Percentiles rank a stretch among this genome's conserved stretches.
These are phyloP conservation scores for Teunomyces stri DNA, from an alignment of 805 yeast species.

Conservation along the genomic window DNA sequence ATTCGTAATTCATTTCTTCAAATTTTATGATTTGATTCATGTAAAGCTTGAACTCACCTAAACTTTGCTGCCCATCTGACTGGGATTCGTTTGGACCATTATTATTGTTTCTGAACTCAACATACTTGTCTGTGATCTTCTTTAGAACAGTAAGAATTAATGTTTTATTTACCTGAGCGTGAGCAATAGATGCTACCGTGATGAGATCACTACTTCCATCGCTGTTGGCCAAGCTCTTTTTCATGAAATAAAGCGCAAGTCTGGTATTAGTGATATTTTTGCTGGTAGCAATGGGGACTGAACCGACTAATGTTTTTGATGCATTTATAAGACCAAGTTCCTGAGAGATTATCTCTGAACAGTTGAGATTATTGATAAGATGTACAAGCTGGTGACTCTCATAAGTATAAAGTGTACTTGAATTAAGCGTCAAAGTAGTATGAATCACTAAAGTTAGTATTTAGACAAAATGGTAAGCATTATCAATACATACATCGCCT, in stretches of 20 bases:
- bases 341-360: constrained; percentile 52
- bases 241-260: constrained; percentile 47
- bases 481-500: constrained; percentile 21
- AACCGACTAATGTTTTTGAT: constrained; percentile 40
- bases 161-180: constrained; percentile 42
- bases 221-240: constrained; percentile 36
- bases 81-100: constrained; percentile 4
- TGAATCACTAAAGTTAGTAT: constrained; percentile 36
- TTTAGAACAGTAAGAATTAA: constrained; percentile 48
- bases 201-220: constrained; percentile 50
- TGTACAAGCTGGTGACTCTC: constrained; percentile 47
- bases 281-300: constrained; percentile 28
- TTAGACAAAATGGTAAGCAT: neutral
- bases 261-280: constrained; percentile 25
- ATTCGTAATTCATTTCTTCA: constrained; percentile 47
- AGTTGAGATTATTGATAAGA: constrained; percentile 43
- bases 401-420: constrained; percentile 58
- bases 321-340: constrained; percentile 56
- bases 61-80: constrained; percentile 17
- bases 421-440: constrained; percentile 50
- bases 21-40: constrained; percentile 56
- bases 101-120: constrained; percentile 29
- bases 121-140: constrained; percentile 50
- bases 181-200: constrained; percentile 50
- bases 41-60: constrained; percentile 53